Base-by-base conservation (phyloP, 345 rosid species). In the Citrus cavaleriei region DNA sequence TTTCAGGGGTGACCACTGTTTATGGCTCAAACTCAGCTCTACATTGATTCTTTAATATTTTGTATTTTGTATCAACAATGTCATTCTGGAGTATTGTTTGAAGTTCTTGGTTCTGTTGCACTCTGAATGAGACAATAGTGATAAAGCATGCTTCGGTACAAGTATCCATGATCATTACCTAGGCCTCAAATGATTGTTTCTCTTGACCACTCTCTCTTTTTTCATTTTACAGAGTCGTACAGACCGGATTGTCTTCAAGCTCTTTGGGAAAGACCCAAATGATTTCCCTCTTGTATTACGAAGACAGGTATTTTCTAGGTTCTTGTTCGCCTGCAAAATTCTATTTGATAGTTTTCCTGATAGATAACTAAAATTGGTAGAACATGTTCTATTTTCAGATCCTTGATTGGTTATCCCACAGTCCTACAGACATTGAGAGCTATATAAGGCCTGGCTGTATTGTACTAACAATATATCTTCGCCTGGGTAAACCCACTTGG, bases 391-490 rank as follows among this genome's bases (percentile, higher is more conserved):
- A 49, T 67, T 75, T 86, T 37, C 92, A 92, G 96, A 83, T 92
- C 79, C 85, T 90, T 67, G 87, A 84, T 59, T 92, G 96, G 96
- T 81, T 92, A 68, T 79, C 90, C 60, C 89, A 88, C 61, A 86
- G 93, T 83, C 96, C 93, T 49, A 83, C 91, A 6, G 92, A 92
- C 57, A 87, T 90, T 62, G 96, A 92, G 84, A 92, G 96, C 86
- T 88, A 90, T 83, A 90, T 92, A 77, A 82, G 93, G 73, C 96
- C 93, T 65, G 96, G 96, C 73, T 92, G 96, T 83, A 80, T 92
- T 62, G 79, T 92, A 28, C 69, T 92, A 73, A 90, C 96, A 25
- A 84, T 92, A 75, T 92, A 92, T 82, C 88, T 92, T 72, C 82
- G 89, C 64, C 83, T 86, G 69, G 73, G 79, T 35, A 86, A 88